A percentile compares a stretch with the other conserved stretches of the same genome.
phyloP scores from a whole-genome alignment of 257 asterid genomes.

The Asclepias syriaca region DNA sequence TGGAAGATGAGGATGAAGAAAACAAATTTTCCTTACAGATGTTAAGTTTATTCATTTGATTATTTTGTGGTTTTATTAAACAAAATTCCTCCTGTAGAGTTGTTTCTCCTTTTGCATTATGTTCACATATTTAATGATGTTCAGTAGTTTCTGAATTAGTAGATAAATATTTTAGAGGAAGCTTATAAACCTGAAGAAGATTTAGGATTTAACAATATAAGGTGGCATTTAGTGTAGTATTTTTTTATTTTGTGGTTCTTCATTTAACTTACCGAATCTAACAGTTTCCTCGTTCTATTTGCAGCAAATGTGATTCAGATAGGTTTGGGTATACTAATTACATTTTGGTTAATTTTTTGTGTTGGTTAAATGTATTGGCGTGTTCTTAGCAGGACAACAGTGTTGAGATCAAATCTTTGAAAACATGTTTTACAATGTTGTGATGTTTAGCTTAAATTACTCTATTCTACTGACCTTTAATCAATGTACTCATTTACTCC shows the following conservation, averaged over 20 bases:
- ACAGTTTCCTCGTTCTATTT: not conserved
- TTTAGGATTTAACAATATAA: not conserved
- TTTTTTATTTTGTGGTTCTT: not conserved
- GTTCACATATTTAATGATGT: not conserved
- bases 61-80: not conserved
- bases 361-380: not conserved
- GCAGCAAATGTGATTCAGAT: not conserved
- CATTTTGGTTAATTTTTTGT: not conserved
- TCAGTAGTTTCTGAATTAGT: not conserved
- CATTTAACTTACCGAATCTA: not conserved
- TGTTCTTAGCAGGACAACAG: not conserved
- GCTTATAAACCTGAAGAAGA: not conserved
- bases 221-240: not conserved
- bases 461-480: not conserved
- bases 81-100: not conserved
- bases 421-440: not conserved
- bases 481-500: not conserved
- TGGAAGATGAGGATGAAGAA: slow-evolving; percentile 7
- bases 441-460: not conserved
- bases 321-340: not conserved
- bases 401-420: not conserved
- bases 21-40: not conserved
- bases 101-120: not conserved
- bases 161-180: not conserved
- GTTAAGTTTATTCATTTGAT: not conserved